Evolutionary conservation across 2,329 filamentous ascomycete species (phyloP), one percentile per base, ranked within the genome.

Genomic region (Penicillium sp.): DNA sequence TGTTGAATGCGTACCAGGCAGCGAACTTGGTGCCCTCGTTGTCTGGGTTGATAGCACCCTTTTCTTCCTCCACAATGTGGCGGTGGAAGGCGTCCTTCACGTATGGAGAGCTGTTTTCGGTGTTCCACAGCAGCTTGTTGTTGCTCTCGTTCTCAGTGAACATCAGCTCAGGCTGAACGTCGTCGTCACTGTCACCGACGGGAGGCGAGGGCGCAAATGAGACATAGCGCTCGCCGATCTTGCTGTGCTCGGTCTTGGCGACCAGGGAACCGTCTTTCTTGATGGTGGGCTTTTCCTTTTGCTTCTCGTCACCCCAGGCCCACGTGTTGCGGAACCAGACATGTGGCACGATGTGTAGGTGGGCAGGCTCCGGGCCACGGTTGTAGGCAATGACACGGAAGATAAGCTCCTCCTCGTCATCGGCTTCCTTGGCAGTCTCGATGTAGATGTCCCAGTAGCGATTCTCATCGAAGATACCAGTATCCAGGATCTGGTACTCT

Each of bases 141-240:
- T 97, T 97, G 64, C 90, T 96, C 67, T 97, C 92, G 67, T 97
- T 97, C 65, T 97, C 93, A 1, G 93, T 97, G 75, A 96, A 97
- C 54, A 97, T 79, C 64, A 96, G 78, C 67, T 90, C 79, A 2
- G 94, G 94, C 67, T 92, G 80, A 39, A 97, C 86, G 73, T 97
- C 93, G 32, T 92, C 83, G 32, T 90, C 88, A 58, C 86, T 88
- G 10, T 84, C 79, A 9, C 90, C 91, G 53, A 90, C 85, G 48
- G 92, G 91, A 0, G 93, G 94, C 8, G 93, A 97, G 0, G 94
- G 93, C 1, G 93, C 95, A 55, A 95, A 83, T 56, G 92, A 83
- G 55, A 94, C 81, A 73, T 90, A 96, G 55, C 92, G 85, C 38
- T 94, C 87, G 34, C 93, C 94, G 22, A 97, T 79, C 52, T 85